A percentile compares a stretch with the other conserved stretches of the same genome.
phyloP scores from a whole-genome alignment of 768 basidiomycete species.

The Pleurotus salmoneostramineus region DNA sequence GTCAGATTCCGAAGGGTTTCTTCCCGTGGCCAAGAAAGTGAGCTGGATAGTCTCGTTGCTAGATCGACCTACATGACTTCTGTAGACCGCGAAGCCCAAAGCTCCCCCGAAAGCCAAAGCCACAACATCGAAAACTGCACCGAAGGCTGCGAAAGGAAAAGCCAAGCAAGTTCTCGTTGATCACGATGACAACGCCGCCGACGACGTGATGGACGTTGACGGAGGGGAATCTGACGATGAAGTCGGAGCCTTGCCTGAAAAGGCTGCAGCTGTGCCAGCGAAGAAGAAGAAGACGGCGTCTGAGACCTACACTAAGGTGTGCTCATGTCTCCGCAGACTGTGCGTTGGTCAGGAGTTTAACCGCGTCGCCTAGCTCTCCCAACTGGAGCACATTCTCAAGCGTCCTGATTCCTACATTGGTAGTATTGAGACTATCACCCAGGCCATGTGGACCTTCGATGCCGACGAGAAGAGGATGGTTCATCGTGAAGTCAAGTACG shows the following conservation, averaged over 20 bases:
- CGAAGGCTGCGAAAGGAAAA: constrained; percentile 36
- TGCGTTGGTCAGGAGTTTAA: background rate
- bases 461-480: constrained; percentile 80
- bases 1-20: constrained; percentile 63
- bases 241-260: constrained; percentile 25
- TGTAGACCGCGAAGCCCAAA: constrained; percentile 12
- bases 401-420: constrained; percentile 97
- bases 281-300: constrained; percentile 94
- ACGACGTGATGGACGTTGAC: constrained; percentile 15
- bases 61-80: background rate
- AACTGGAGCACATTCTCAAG: constrained; percentile 91
- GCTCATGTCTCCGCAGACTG: background rate
- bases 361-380: constrained; percentile 61
- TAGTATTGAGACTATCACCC: constrained; percentile 84
- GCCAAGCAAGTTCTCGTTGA: constrained; percentile 37
- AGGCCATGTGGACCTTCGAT: constrained; percentile 94
- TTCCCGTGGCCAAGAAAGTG: constrained; percentile 56
- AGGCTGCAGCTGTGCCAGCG: constrained; percentile 41
- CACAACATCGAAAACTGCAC: constrained; percentile 23
- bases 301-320: constrained; percentile 86
- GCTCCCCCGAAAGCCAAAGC: constrained; percentile 24
- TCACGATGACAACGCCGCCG: constrained; percentile 34
- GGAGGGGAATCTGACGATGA: constrained; percentile 2
- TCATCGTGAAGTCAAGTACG: constrained; percentile 79
- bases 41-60: constrained; percentile 8